Evolutionary conservation across 768 basidiomycete species (phyloP).

Genomic region (Amanita rimosa): DNA sequence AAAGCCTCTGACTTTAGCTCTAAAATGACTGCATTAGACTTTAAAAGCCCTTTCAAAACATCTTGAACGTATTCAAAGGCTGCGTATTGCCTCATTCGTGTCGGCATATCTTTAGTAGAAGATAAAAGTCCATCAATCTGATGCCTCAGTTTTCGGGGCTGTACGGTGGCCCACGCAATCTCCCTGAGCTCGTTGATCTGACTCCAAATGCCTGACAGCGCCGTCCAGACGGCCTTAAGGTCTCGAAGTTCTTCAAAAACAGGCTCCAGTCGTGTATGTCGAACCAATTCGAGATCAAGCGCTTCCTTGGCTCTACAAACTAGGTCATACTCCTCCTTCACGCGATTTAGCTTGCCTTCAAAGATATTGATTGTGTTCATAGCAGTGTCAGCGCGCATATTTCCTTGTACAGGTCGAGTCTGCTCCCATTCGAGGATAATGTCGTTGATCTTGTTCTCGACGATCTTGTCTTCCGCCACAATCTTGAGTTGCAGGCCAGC

Average conservation of each 20-base stretch:
- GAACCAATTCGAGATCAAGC: slow-evolving; percentile 81
- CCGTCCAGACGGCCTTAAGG: slow-evolving; percentile 98
- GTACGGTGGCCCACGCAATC: slow-evolving; percentile 82
- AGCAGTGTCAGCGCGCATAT: slow-evolving; percentile 90
- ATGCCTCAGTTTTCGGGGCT: slow-evolving; percentile 89
- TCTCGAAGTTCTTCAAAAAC: slow-evolving; percentile 93
- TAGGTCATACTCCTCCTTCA: slow-evolving; percentile 92
- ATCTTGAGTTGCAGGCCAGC: slow-evolving; percentile 98
- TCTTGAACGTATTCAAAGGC: slow-evolving; percentile 99
- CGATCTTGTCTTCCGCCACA: slow-evolving; percentile 97
- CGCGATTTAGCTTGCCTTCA: slow-evolving; percentile 79
- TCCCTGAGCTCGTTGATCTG: slow-evolving; percentile 87
- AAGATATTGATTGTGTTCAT: slow-evolving; percentile 95
- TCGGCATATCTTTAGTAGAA: slow-evolving; percentile 99
- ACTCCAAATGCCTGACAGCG: slow-evolving; percentile 93
- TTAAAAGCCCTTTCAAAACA: slow-evolving; percentile 71
- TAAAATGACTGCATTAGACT: slow-evolving; percentile 80
- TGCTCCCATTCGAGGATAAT: slow-evolving; percentile 90
- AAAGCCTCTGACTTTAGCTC: slow-evolving; percentile 96
- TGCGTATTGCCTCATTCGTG: slow-evolving; percentile 96
- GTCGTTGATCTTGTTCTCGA: slow-evolving; percentile 92
- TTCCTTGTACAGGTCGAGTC: slow-evolving; percentile 93
- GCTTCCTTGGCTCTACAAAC: slow-evolving; percentile 96
- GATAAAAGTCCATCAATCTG: slow-evolving; percentile 83
- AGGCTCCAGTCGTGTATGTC: slow-evolving; percentile 85